phyloP scores from a whole-genome alignment of 2,329 filamentous ascomycete species.

The Coleophoma eucalyptorum region DNA sequence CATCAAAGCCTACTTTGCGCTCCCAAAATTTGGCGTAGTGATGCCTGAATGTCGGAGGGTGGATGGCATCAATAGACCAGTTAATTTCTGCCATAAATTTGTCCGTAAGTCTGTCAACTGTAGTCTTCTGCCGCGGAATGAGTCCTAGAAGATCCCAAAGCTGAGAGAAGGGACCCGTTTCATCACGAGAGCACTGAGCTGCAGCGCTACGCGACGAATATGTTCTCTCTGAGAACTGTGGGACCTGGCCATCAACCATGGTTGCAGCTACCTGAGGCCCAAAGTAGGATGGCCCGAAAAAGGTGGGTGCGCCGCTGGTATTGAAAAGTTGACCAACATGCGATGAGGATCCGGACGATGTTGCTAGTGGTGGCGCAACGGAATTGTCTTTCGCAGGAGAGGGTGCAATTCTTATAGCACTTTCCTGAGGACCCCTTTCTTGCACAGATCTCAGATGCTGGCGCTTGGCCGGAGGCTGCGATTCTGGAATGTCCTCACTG shows the following conservation, averaged over 20 bases:
- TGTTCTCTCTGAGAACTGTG: slow-evolving; percentile 15
- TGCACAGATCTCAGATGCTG: background rate
- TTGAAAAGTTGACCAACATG: slow-evolving; percentile 26
- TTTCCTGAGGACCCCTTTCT: background rate
- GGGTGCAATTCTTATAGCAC: background rate
- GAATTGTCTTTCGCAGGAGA: background rate
- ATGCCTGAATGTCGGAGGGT: slow-evolving; percentile 27
- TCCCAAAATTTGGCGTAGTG: slow-evolving; percentile 35
- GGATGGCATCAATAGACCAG: slow-evolving; percentile 31
- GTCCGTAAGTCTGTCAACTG: slow-evolving; percentile 30
- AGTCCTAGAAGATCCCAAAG: slow-evolving; percentile 37
- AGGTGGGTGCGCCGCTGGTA: slow-evolving; percentile 25
- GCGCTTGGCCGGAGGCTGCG: background rate
- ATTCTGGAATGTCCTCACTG: slow-evolving; percentile 3
- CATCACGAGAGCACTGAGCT: slow-evolving; percentile 22
- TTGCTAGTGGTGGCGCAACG: no score
- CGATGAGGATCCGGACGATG: background rate
- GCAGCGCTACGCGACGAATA: slow-evolving; percentile 12
- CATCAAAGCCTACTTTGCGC: slow-evolving; percentile 34
- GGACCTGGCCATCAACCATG: slow-evolving; percentile 25
- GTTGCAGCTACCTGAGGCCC: slow-evolving; percentile 28
- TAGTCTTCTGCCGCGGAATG: slow-evolving; percentile 32
- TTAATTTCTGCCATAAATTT: slow-evolving; percentile 33
- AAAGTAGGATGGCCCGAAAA: slow-evolving; percentile 28
- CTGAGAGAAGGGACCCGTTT: slow-evolving; percentile 28